phyloP scores from a whole-genome alignment of 805 yeast genomes.

The Naumovozyma castellii region DNA sequence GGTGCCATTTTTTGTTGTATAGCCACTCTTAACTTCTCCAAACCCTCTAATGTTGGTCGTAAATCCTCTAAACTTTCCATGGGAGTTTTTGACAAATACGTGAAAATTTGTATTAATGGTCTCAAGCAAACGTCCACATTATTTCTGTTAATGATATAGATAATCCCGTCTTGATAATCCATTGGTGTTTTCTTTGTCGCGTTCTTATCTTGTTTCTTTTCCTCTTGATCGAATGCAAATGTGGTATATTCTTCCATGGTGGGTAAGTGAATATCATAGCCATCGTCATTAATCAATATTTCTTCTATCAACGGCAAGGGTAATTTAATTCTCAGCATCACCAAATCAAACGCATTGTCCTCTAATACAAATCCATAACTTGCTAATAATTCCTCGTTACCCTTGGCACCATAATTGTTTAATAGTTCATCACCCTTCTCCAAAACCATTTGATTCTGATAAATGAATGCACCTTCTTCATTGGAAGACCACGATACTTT shows the following conservation, averaged over 20 bases:
- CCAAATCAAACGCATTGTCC: conserved; percentile 50
- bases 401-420: conserved; percentile 85
- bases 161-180: conserved; percentile 25
- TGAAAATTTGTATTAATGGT: conserved; percentile 27
- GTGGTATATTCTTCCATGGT: conserved; percentile 34
- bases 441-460: conserved; percentile 7
- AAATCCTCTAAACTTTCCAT: conserved; percentile 29
- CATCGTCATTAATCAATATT: too few relatives aligned
- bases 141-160: conserved; percentile 27
- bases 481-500: conserved; percentile 57
- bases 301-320: too few relatives aligned
- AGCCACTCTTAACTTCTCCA: conserved; percentile 46
- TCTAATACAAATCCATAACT: conserved; percentile 51
- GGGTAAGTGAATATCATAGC: conserved; percentile 31
- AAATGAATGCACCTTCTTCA: conserved; percentile 42
- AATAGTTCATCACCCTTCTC: conserved; percentile 41
- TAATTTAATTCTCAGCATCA: conserved; percentile 58
- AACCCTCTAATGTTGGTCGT: conserved; percentile 49
- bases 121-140: conserved; percentile 9
- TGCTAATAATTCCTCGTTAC: conserved; percentile 74
- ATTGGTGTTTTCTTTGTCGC: conserved; percentile 2
- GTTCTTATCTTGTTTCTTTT: neutral
- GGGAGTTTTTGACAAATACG: conserved; percentile 31
- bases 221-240: conserved; percentile 29
- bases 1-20: conserved; percentile 45